Evolutionary conservation across 2,329 filamentous ascomycete genomes (phyloP).

Genomic region (Venturiaceae sp.): DNA sequence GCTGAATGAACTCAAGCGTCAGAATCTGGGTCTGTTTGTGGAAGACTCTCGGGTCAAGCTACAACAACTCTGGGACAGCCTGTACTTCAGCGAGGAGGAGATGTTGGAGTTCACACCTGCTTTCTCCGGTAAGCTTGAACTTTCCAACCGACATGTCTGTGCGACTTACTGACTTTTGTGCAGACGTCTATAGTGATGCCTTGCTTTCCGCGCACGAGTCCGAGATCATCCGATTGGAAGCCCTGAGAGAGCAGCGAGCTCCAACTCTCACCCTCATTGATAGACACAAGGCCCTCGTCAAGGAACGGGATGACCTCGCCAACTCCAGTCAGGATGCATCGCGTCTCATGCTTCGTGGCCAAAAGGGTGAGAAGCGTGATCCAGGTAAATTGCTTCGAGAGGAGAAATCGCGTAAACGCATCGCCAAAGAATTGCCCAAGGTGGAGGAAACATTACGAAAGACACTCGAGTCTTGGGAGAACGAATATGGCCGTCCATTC

Average conservation of each 20-base stretch:
- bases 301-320: constrained; percentile 79
- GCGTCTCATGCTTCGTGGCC: constrained; percentile 79
- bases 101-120: constrained; percentile 97
- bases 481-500: constrained; percentile 90
- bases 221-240: constrained; percentile 74
- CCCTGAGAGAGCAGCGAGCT: constrained; percentile 75
- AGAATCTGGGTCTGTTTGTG: constrained; percentile 92
- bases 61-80: constrained; percentile 87
- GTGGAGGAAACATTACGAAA: constrained; percentile 75
- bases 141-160: background rate
- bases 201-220: constrained; percentile 89
- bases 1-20: constrained; percentile 84
- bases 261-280: constrained; percentile 78
- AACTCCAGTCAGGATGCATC: constrained; percentile 92
- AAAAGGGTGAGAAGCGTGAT: constrained; percentile 89
- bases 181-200: constrained; percentile 89
- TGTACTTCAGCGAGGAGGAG: constrained; percentile 95
- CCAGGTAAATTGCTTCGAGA: constrained; percentile 88
- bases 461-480: constrained; percentile 78
- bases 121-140: constrained; percentile 51
- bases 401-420: constrained; percentile 97
- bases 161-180: constrained; percentile 3
- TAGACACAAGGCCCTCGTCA: constrained; percentile 69
- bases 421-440: constrained; percentile 91
- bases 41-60: constrained; percentile 86